These are phyloP conservation scores for Colletotrichum liriopes DNA, from an alignment of 2,329 filamentous ascomycete genomes.

Conservation along the genomic window DNA sequence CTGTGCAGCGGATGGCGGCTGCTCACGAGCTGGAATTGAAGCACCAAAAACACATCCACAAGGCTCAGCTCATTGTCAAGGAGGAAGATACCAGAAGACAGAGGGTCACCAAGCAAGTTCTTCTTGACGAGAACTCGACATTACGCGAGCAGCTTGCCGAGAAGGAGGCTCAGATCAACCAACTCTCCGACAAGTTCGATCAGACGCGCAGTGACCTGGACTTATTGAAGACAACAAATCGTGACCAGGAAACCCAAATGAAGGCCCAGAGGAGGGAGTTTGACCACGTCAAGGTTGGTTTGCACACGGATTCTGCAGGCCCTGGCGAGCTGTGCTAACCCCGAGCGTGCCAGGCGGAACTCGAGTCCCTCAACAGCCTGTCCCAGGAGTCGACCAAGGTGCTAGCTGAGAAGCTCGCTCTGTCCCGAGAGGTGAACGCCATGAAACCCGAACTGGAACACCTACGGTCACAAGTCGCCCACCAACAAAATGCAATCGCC, in stretches of 20 bases:
- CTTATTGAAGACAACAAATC: slow-evolving; percentile 58
- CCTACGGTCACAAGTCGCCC: slow-evolving; percentile 67
- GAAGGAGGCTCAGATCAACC: slow-evolving; percentile 72
- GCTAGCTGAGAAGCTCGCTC: slow-evolving; percentile 71
- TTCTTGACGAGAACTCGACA: slow-evolving; percentile 81
- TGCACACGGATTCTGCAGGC: too few relatives aligned
- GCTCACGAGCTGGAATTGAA: slow-evolving; percentile 76
- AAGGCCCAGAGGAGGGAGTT: slow-evolving; percentile 66
- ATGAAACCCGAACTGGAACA: slow-evolving; percentile 72
- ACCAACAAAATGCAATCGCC: slow-evolving; percentile 78
- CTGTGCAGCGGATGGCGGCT: slow-evolving; percentile 59
- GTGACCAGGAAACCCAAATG: slow-evolving; percentile 63
- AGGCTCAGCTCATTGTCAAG: slow-evolving; percentile 78
- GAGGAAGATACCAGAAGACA: slow-evolving; percentile 82
- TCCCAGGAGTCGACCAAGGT: slow-evolving; percentile 80
- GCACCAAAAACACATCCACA: slow-evolving; percentile 76
- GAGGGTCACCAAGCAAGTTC: slow-evolving; percentile 77
- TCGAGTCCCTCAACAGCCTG: slow-evolving; percentile 77
- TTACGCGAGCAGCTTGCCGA: slow-evolving; percentile 75
- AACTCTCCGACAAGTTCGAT: slow-evolving; percentile 58
- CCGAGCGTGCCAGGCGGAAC: slow-evolving; percentile 71
- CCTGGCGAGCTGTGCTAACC: not conserved
- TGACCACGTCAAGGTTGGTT: slow-evolving; percentile 62
- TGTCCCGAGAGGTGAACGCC: slow-evolving; percentile 66
- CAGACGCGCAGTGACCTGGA: slow-evolving; percentile 61